A percentile compares a stretch with the other conserved stretches of the same genome.
Evolutionary conservation across 768 basidiomycete species (phyloP).

Genomic region (Candolleomyces eurysporus): DNA sequence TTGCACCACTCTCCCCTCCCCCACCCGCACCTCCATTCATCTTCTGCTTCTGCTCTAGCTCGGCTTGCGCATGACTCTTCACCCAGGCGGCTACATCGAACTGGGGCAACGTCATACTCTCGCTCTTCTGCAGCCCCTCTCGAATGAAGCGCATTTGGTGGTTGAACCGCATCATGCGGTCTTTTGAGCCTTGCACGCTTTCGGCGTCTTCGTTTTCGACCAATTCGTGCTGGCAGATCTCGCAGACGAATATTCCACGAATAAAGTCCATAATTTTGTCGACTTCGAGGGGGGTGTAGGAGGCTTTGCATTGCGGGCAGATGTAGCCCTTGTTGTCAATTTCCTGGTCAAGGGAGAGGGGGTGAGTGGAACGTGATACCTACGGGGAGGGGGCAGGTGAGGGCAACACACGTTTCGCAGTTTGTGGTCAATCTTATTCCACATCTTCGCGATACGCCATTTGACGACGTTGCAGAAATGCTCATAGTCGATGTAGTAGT

Average conservation of each 20-base stretch:
- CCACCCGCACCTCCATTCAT: slow-evolving; percentile 3
- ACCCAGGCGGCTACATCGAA: slow-evolving; percentile 86
- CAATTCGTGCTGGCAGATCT: slow-evolving; percentile 83
- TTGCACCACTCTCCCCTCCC: neutral
- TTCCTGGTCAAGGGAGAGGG: slow-evolving; percentile 53
- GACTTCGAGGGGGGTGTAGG: slow-evolving; percentile 83
- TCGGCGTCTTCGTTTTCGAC: slow-evolving; percentile 91
- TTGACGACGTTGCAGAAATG: slow-evolving; percentile 97
- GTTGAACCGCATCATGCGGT: slow-evolving; percentile 95
- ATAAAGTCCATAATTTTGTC: slow-evolving; percentile 77
- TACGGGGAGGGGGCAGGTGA: neutral
- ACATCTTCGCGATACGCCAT: slow-evolving; percentile 94
- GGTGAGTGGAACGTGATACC: neutral
- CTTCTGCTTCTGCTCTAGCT: slow-evolving; percentile 39
- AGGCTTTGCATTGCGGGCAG: slow-evolving; percentile 83
- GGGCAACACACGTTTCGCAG: slow-evolving; percentile 72
- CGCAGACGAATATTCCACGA: slow-evolving; percentile 73
- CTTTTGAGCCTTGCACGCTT: slow-evolving; percentile 80
- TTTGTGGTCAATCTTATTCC: slow-evolving; percentile 82
- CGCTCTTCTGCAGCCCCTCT: slow-evolving; percentile 86
- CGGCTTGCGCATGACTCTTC: slow-evolving; percentile 61
- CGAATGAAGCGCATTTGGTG: slow-evolving; percentile 84
- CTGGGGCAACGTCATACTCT: slow-evolving; percentile 83
- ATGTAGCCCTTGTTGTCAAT: slow-evolving; percentile 97
- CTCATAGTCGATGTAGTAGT: slow-evolving; percentile 96